Base-by-base conservation (phyloP, 108 stramenopile species). In the Conticribra weissflogii region DNA sequence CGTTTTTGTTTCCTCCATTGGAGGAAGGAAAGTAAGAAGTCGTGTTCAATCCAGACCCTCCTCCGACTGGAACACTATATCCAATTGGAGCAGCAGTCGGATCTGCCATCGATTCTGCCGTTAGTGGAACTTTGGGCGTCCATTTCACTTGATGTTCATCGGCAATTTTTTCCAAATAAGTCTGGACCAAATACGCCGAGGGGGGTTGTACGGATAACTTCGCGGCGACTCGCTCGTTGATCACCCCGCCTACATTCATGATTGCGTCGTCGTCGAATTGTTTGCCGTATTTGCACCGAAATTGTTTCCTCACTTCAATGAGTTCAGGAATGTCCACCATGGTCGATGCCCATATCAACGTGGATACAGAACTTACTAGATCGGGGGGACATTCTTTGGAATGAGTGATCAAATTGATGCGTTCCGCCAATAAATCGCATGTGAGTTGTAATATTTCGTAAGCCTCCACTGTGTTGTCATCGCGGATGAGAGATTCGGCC, bases 151-250 rank as follows among this genome's bases (percentile, higher is more conserved):
- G 80, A 53, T 85, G 80, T 48, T 91, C 85, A 29, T 93, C 88
- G n/a, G 92, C 90, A 54, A 96, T 96, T 46, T 78, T 86, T 29
- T 93, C 90, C 66, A 98, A 75, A 80, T 96, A 96, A 0, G 81
- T 86, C 54, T 95, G 92, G 7, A 96, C 93, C 23, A 89, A 54
- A 54, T 86, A 93, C 3, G 87, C 88, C 17, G 91, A 83, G 3
- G 97, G 97, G 23, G 96, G 95, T 45, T 89, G 78, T 2, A 96
- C 87, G 19, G 88, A 84, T 16, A 98, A 78, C 63, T 96, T 97
- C 15, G 83, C 69, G 0, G 90, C 83, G 8, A 98, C 95, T 18
- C 95, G 90, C 52, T 91, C 90, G 68, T 98, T 97, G 34, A 97
- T 70, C 32, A 92, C 72, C 28, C 89, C 87, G 9, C 79, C 85